A percentile compares a stretch with the other conserved stretches of the same genome.
phyloP scores from a whole-genome alignment of 2,329 filamentous ascomycete species.

The Penicillium frequentans region DNA sequence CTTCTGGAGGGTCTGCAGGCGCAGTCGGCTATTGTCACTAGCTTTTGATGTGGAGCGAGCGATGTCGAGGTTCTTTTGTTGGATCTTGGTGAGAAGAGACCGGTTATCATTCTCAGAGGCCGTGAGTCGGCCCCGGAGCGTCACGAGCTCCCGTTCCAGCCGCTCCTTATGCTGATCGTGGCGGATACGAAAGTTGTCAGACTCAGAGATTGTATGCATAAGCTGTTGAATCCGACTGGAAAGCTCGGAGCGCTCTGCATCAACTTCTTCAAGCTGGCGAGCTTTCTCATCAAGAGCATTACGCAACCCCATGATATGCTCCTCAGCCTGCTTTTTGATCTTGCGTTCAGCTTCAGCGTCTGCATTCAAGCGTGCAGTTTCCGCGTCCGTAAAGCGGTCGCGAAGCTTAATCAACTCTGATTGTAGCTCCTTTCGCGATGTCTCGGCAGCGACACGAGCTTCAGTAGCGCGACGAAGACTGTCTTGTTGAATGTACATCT shows the following conservation, averaged over 20 bases:
- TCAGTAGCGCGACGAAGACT: constrained; percentile 83
- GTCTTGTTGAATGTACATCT: constrained; percentile 94
- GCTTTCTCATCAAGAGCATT: constrained; percentile 80
- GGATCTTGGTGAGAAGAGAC: constrained; percentile 91
- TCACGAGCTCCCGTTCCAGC: constrained; percentile 85
- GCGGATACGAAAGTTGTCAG: constrained; percentile 82
- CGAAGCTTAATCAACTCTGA: constrained; percentile 79
- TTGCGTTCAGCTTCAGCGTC: constrained; percentile 78
- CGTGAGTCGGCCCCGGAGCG: constrained; percentile 81
- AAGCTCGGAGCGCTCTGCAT: constrained; percentile 74
- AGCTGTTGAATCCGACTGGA: constrained; percentile 80
- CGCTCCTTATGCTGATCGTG: constrained; percentile 94
- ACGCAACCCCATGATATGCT: constrained; percentile 74
- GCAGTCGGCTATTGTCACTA: constrained; percentile 76
- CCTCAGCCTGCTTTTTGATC: constrained; percentile 73
- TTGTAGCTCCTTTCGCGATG: constrained; percentile 86
- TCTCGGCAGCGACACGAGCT: constrained; percentile 74
- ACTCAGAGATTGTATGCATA: constrained; percentile 83
- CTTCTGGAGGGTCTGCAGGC: constrained; percentile 72
- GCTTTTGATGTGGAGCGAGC: constrained; percentile 84
- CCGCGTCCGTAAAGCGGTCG: constrained; percentile 78
- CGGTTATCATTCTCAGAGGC: constrained; percentile 97
- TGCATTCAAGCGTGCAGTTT: constrained; percentile 80
- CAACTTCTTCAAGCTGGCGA: constrained; percentile 73
- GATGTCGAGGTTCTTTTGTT: constrained; percentile 96